Conservation (phyloP, 371 early-diverging fungal genomes). For the Mucor plumbeus region DNA sequence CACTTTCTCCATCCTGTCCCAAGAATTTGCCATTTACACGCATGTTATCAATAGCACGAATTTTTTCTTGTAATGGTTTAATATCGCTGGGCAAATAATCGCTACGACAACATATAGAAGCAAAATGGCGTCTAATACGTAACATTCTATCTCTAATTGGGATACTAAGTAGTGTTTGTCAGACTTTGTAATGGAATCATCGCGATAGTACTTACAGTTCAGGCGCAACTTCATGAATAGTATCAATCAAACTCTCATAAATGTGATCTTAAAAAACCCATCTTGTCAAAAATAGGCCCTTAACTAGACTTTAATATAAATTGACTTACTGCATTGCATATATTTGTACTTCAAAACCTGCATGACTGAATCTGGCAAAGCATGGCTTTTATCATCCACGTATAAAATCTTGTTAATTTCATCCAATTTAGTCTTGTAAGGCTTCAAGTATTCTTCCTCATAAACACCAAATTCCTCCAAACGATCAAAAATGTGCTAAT, state of each 20-base stretch:
- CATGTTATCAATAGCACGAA: conserved; percentile 69
- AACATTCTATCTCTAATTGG: conserved; percentile 71
- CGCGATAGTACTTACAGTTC: conserved; percentile 41
- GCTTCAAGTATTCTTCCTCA: conserved; percentile 51
- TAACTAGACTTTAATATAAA: neutral
- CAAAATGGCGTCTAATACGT: conserved; percentile 66
- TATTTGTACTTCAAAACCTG: conserved; percentile 42
- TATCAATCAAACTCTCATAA: conserved; percentile 36
- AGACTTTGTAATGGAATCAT: neutral
- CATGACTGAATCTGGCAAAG: conserved; percentile 38
- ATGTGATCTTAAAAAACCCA: conserved; percentile 29
- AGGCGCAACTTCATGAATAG: conserved; percentile 48
- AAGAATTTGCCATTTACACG: conserved; percentile 78
- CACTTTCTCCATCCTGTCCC: conserved; percentile 51
- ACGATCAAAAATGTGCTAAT: conserved; percentile 75
- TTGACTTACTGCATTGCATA: conserved; percentile 46
- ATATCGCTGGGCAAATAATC: conserved; percentile 49
- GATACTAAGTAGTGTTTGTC: conserved; percentile 37
- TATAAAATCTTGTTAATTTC: conserved; percentile 44
- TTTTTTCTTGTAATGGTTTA: conserved; percentile 62
- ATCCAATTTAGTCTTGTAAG: conserved; percentile 44
- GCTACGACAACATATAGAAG: conserved; percentile 49
- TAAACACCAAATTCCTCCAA: conserved; percentile 73
- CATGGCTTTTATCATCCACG: conserved; percentile 31
- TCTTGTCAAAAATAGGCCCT: neutral